These are phyloP conservation scores for Phytophthora tubulina DNA, from an alignment of 352 stramenopile species.

Conservation along the genomic window DNA sequence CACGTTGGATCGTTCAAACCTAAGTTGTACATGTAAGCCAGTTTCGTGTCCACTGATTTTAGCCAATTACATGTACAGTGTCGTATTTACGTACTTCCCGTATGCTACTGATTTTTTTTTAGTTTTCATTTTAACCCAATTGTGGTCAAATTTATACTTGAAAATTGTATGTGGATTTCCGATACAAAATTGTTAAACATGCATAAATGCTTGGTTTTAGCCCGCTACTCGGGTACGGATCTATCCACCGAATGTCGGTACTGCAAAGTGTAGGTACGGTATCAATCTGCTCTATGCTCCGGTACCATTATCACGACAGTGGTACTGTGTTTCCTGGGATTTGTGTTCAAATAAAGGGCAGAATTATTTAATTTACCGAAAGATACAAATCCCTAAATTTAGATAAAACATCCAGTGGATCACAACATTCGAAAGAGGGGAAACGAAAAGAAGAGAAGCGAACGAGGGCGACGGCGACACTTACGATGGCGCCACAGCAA, in stretches of 20 bases:
- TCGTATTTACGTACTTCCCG: too few species aligned
- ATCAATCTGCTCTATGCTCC: constrained; percentile 11
- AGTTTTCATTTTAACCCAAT: too few species aligned
- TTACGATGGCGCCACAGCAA: neutral
- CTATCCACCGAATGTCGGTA: constrained; percentile 14
- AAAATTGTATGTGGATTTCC: too few species aligned
- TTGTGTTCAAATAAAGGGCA: constrained; percentile 1
- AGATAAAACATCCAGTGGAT: constrained; percentile 2
- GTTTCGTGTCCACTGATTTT: too few species aligned
- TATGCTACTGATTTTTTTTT: too few species aligned
- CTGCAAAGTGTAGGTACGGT: constrained; percentile 7
- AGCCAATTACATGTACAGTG: too few species aligned
- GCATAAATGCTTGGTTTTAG: too few species aligned
- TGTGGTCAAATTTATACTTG: too few species aligned
- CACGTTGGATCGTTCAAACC: too few species aligned
- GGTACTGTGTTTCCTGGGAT: constrained; percentile 17
- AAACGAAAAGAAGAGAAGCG: neutral
- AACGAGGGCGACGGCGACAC: neutral
- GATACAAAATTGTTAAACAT: too few species aligned
- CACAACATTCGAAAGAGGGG: constrained; percentile 2
- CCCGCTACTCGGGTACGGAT: constrained; percentile 1
- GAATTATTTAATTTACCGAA: neutral
- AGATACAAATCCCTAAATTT: constrained; percentile 13
- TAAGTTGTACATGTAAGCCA: too few species aligned
- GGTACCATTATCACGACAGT: constrained; percentile 24